These are phyloP conservation scores for Aureobasidium vineae DNA, from an alignment of 2,329 filamentous ascomycete genomes.

Conservation along the genomic window DNA sequence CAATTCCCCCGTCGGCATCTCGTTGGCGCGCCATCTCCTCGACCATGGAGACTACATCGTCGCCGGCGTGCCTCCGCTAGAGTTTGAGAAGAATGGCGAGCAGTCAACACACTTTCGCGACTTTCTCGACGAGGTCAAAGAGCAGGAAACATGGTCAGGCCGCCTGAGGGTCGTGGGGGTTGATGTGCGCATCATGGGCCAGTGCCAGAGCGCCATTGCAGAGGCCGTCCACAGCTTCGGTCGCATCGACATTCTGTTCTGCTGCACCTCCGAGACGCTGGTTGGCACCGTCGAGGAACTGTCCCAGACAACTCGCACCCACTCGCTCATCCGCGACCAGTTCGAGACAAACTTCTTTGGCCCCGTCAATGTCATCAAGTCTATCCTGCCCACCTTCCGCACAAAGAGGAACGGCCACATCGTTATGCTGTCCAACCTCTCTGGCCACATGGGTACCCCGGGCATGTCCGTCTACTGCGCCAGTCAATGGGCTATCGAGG, in stretches of 20 bases:
- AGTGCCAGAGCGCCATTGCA: constrained; percentile 82
- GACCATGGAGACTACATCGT: constrained; percentile 91
- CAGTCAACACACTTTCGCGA: constrained; percentile 76
- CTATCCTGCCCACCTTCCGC: constrained; percentile 75
- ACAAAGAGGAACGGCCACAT: constrained; percentile 83
- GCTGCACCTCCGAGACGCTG: constrained; percentile 84
- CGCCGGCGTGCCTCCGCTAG: constrained; percentile 73
- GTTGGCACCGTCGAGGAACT: constrained; percentile 91
- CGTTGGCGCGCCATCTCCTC: constrained; percentile 75
- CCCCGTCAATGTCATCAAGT: constrained; percentile 93
- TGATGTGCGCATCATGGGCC: constrained; percentile 60
- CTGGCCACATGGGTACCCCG: constrained; percentile 88
- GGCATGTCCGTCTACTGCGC: constrained; percentile 89
- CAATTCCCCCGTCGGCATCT: constrained; percentile 78
- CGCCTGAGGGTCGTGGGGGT: constrained; percentile 64
- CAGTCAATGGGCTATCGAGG: constrained; percentile 91
- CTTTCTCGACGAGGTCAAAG: constrained; percentile 63
- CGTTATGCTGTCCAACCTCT: constrained; percentile 83
- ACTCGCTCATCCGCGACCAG: constrained; percentile 80
- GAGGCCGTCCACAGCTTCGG: constrained; percentile 83
- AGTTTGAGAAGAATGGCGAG: constrained; percentile 67
- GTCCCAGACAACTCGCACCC: constrained; percentile 67
- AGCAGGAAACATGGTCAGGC: constrained; percentile 75
- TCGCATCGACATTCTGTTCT: constrained; percentile 83
- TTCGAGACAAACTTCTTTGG: constrained; percentile 96